Percentiles rank a stretch among this genome's conserved stretches.
Conservation (phyloP, 2,329 filamentous ascomycete species). For the Aspergillus tanneri region DNA sequence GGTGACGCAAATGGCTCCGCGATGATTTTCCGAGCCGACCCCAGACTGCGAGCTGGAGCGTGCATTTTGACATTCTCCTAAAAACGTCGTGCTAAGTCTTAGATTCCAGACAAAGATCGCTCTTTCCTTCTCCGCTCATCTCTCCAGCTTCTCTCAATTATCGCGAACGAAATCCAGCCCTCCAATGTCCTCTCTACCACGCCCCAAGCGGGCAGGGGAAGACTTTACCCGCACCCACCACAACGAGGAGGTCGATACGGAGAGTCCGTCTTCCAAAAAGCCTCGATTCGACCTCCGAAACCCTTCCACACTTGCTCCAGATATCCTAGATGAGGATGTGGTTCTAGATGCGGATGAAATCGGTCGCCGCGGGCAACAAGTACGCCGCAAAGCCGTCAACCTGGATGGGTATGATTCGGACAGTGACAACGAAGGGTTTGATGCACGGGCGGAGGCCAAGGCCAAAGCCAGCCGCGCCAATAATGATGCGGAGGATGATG, state of each 20-base stretch:
- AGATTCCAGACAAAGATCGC: neutral
- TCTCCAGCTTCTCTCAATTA: neutral
- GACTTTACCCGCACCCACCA: conserved; percentile 75
- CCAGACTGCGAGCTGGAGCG: conserved; percentile 23
- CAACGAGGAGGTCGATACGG: conserved; percentile 49
- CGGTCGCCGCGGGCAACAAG: conserved; percentile 66
- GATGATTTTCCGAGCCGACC: conserved; percentile 44
- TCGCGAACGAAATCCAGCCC: neutral
- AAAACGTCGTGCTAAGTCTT: neutral
- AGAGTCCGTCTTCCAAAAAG: conserved; percentile 63
- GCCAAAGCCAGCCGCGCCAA: conserved; percentile 37
- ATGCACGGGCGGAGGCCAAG: conserved; percentile 66
- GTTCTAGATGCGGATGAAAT: conserved; percentile 92
- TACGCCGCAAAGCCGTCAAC: conserved; percentile 91
- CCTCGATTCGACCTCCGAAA: conserved; percentile 94
- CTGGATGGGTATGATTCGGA: conserved; percentile 97
- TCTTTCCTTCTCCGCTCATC: neutral
- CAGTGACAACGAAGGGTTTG: conserved; percentile 85
- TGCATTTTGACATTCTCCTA: conserved; percentile 11
- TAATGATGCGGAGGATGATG: conserved; percentile 50
- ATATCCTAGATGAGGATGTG: conserved; percentile 70
- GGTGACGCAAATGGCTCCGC: conserved; percentile 41
- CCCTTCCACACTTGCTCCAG: conserved; percentile 84
- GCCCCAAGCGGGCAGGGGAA: conserved; percentile 81
- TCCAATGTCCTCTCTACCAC: conserved; percentile 63